A percentile compares a stretch with the other conserved stretches of the same genome.
Conservation (phyloP, 2,329 filamentous ascomycete species). For the Thielaviopsis euricoi region DNA sequence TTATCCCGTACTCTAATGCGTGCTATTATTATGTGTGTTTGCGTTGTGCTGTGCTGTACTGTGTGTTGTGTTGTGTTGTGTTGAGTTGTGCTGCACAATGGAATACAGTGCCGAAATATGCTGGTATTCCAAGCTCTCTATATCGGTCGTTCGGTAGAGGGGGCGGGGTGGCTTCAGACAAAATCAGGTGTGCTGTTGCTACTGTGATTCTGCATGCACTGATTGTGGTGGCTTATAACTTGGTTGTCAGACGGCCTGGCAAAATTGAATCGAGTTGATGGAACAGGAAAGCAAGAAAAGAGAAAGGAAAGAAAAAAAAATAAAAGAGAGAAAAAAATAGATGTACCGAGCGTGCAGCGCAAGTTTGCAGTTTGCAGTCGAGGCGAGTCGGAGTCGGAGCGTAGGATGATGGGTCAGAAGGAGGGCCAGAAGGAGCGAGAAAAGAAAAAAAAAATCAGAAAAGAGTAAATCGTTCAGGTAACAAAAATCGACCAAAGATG, state of each 20-base stretch:
- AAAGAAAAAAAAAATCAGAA: slow-evolving; percentile 2
- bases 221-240: not conserved
- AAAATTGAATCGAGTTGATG: not conserved
- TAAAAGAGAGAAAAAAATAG: not conserved
- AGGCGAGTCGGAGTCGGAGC: not conserved
- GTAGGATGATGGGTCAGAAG: not conserved
- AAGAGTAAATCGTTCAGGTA: not conserved
- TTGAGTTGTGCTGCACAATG: not conserved
- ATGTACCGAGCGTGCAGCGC: not conserved
- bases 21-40: not conserved
- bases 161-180: not conserved
- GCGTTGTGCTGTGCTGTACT: not conserved
- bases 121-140: not conserved
- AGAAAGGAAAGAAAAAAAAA: not conserved
- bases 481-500: not conserved
- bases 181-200: not conserved
- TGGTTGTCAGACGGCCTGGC: not conserved
- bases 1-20: not conserved
- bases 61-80: too few relatives aligned
- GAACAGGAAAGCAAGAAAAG: not conserved
- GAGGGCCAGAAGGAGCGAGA: not conserved
- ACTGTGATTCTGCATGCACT: not conserved
- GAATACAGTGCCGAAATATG: not conserved
- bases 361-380: not conserved
- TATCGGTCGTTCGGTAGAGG: not conserved